phyloP scores from a whole-genome alignment of 1,284 basidiomycete genomes.

The Papiliotrema flavescens region DNA sequence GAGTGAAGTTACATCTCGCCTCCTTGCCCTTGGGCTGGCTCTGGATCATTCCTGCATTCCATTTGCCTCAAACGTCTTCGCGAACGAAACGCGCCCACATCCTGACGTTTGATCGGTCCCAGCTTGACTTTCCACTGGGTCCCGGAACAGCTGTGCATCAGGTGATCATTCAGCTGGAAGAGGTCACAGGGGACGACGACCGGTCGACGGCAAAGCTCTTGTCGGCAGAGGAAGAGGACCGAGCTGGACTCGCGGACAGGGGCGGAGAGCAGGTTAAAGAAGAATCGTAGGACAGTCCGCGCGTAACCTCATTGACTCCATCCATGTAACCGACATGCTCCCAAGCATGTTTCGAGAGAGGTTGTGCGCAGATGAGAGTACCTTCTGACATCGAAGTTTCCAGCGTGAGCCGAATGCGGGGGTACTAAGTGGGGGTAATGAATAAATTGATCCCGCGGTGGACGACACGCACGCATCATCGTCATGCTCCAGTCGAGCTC shows the following conservation, averaged over 20 bases:
- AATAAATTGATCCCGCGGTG: not conserved
- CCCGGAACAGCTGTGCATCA: constrained; percentile 64
- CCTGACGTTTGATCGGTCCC: constrained; percentile 50
- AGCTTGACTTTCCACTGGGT: constrained; percentile 72
- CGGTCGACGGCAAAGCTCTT: constrained; percentile 19
- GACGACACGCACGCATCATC: not conserved
- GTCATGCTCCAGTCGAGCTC: not conserved
- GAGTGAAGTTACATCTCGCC: constrained; percentile 73
- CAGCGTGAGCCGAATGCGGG: not conserved
- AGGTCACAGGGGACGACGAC: constrained; percentile 16
- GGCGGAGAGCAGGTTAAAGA: constrained; percentile 20
- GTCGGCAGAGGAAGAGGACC: constrained; percentile 25
- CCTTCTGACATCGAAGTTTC: not conserved
- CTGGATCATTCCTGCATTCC: constrained; percentile 79
- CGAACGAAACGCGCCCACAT: constrained; percentile 49
- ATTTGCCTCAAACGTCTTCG: constrained; percentile 58
- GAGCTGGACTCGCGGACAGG: constrained; percentile 18
- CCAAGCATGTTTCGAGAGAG: too few species aligned
- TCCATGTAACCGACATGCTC: too few species aligned
- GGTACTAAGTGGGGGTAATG: not conserved
- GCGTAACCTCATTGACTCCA: too few species aligned
- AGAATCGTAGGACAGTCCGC: constrained; percentile 2
- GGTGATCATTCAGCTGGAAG: constrained; percentile 45
- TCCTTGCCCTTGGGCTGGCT: constrained; percentile 74
- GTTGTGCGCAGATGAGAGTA: too few species aligned